Conservation (phyloP, 2,329 filamentous ascomycete genomes). For the Fusarium sp. region DNA sequence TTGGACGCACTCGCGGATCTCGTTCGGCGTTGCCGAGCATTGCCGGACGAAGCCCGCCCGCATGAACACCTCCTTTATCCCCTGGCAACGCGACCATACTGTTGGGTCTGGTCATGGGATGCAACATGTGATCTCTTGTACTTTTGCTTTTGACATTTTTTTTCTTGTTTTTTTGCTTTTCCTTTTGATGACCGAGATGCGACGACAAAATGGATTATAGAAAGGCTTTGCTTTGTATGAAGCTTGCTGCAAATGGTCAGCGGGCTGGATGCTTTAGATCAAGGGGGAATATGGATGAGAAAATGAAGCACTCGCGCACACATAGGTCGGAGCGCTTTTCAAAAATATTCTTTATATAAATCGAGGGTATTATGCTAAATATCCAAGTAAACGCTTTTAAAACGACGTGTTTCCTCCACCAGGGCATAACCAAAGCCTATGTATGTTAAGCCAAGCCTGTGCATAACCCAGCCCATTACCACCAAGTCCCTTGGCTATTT, state of each 20-base stretch:
- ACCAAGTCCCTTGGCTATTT: not conserved
- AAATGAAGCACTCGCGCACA: constrained; percentile 14
- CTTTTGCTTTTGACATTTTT: not conserved
- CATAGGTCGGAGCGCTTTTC: constrained; percentile 2
- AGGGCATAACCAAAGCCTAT: constrained; percentile 9
- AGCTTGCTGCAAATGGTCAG: constrained; percentile 21
- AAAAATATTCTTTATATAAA: constrained; percentile 21
- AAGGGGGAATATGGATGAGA: constrained; percentile 9
- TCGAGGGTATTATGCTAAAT: constrained; percentile 42
- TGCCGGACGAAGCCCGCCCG: constrained; percentile 29
- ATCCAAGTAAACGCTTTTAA: constrained; percentile 25
- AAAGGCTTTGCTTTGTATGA: constrained; percentile 10
- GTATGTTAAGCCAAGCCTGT: constrained; percentile 17
- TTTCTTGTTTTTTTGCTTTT: not conserved
- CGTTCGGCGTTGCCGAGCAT: constrained; percentile 38
- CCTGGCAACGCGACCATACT: constrained; percentile 25
- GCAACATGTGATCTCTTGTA: constrained; percentile 1
- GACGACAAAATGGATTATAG: constrained; percentile 7
- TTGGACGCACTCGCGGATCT: constrained; percentile 27
- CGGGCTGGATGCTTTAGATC: constrained; percentile 11
- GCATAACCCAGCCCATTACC: constrained; percentile 16
- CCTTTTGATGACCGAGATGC: constrained; percentile 10
- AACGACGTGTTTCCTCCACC: not conserved
- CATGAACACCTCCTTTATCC: constrained; percentile 36
- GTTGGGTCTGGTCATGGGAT: not conserved